A percentile compares a stretch with the other conserved stretches of the same genome.
Evolutionary conservation across 2,329 filamentous ascomycete species (phyloP).

Genomic region (Ophiostoma montium): DNA sequence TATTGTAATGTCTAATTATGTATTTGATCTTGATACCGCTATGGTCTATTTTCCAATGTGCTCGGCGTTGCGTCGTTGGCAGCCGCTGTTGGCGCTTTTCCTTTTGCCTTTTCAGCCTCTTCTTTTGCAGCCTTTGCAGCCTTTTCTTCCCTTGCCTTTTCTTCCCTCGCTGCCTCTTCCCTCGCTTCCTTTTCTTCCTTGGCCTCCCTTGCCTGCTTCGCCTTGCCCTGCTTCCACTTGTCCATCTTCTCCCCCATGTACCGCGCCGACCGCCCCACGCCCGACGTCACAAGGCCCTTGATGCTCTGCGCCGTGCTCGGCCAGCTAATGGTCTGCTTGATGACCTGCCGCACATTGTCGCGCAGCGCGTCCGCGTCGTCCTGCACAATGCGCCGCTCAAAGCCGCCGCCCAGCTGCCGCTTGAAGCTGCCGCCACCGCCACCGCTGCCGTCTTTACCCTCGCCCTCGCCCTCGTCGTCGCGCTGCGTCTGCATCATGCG

Average conservation of each 20-base stretch:
- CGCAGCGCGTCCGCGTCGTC: slow-evolving; percentile 29
- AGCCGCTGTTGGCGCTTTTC: too few species aligned
- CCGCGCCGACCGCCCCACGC: slow-evolving; percentile 50
- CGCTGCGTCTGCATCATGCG: slow-evolving; percentile 66
- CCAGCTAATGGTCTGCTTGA: slow-evolving; percentile 83
- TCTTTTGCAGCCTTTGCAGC: too few species aligned
- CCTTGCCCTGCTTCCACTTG: slow-evolving; percentile 39
- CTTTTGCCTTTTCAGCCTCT: too few species aligned
- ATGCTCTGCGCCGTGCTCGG: slow-evolving; percentile 77
- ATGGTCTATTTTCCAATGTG: neutral
- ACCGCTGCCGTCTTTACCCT: too few species aligned
- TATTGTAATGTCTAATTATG: too few species aligned
- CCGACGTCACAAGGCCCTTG: slow-evolving; percentile 73
- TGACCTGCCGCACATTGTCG: slow-evolving; percentile 56
- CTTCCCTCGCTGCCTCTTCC: too few species aligned
- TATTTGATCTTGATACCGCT: too few species aligned
- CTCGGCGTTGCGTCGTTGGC: too few species aligned
- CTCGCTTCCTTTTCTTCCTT: neutral
- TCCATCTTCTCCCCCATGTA: slow-evolving; percentile 73
- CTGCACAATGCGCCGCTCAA: slow-evolving; percentile 68
- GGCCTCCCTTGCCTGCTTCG: neutral
- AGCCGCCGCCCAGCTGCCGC: slow-evolving; percentile 63
- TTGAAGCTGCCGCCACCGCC: slow-evolving; percentile 48
- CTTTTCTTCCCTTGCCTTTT: too few species aligned
- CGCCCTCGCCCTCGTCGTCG: slow-evolving; percentile 46